These are phyloP conservation scores for Dothideomycetes sp. DNA, from an alignment of 2,329 filamentous ascomycete genomes.

Conservation along the genomic window DNA sequence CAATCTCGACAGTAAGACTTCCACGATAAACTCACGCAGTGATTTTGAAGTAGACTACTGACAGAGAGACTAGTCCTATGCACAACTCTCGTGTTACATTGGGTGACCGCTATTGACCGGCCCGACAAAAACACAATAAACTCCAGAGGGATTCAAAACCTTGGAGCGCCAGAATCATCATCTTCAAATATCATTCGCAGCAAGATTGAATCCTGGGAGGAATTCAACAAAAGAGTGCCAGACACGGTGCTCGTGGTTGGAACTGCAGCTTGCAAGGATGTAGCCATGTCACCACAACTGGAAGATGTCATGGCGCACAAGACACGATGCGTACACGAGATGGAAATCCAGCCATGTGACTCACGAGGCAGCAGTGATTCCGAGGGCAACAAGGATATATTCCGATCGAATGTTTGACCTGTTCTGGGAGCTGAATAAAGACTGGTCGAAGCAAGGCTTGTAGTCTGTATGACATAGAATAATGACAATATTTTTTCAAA, in stretches of 20 bases:
- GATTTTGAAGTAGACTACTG: not conserved
- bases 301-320: not conserved
- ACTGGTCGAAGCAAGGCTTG: too few species aligned
- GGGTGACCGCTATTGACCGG: slow-evolving; percentile 41
- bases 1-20: slow-evolving; percentile 49
- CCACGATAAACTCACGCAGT: not conserved
- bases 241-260: too few species aligned
- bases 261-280: too few species aligned
- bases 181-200: too few species aligned
- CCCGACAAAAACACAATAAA: not conserved
- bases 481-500: too few species aligned
- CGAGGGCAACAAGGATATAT: too few species aligned
- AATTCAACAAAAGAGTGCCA: not conserved
- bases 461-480: too few species aligned
- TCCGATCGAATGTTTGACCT: too few species aligned
- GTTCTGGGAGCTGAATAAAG: too few species aligned
- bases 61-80: slow-evolving; percentile 37
- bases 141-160: not conserved
- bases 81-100: slow-evolving; percentile 51
- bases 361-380: too few species aligned
- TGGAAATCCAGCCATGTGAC: slow-evolving; percentile 1
- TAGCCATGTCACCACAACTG: too few species aligned
- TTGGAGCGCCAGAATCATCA: too few species aligned
- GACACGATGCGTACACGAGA: slow-evolving; percentile 2
- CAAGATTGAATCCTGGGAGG: not conserved